Base-by-base conservation (phyloP, 306 rosid genomes). In the Canavalia ensiformis region DNA sequence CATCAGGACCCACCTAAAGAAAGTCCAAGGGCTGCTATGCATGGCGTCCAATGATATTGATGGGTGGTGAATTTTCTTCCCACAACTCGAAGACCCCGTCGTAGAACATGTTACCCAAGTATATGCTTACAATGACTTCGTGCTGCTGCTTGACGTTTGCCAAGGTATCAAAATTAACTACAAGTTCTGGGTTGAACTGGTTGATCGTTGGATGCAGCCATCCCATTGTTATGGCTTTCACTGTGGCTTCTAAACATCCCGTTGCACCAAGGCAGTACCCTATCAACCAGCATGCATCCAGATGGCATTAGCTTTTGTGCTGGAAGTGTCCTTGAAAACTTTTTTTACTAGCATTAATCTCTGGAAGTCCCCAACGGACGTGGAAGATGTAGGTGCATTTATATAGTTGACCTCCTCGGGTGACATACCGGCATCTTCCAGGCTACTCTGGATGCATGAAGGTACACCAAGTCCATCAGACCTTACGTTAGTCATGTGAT, bases 351-450 rank as follows among this genome's bases (percentile, higher is more conserved):
- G 99, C 99, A 86, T 93, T 93, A 47, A 96, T 90, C 97, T 96
- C 99, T 30, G 99, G 78, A 96, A 66, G 80, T 96, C 99, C 71
- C 99, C 99, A 57, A 94, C 98, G 80, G 84, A 92, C 31, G 98
- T 96, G 83, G 99, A 96, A 80, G 98, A 94, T 72, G 99, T 98
- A 84, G 94, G 99, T 39, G 98, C 98, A 88, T 96, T 96, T 54
- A 96, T 94, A 87, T 96, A 96, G 88, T 96, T 96, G 37, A 96
- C 98, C 98, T 96, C 99, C 85, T 93, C 99, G 42, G 94, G 98
- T 4, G 99, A 96, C 63, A 96, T 97, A 50, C 99, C 99, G 35
- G 99, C 92, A 91, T 96, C 98, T 87, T 92, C 97, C 78, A 96
- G 99, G 79, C 92, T 88, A 86, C 94, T 90, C 88, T 87, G 83